These are phyloP conservation scores for Phytophthora idaei DNA, from an alignment of 352 stramenopile species.

Conservation along the genomic window DNA sequence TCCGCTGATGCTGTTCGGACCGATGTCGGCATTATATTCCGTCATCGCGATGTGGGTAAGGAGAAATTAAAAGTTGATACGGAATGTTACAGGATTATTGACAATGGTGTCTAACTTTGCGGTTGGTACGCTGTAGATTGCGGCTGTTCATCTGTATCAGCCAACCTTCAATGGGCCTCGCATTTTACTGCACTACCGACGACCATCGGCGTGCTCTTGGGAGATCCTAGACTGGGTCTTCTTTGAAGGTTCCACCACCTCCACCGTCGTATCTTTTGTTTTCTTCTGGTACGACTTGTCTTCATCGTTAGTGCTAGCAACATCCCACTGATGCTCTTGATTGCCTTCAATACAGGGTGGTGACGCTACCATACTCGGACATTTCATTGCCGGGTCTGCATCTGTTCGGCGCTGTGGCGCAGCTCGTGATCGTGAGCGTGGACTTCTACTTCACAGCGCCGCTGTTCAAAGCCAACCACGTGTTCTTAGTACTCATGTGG, in stretches of 20 bases:
- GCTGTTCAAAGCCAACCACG: conserved; percentile 65
- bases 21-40: conserved; percentile 52
- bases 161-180: conserved; percentile 59
- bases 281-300: conserved; percentile 51
- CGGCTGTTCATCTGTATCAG: conserved; percentile 61
- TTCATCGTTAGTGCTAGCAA: conserved; percentile 1
- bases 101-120: background rate
- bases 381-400: conserved; percentile 38
- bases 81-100: background rate
- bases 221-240: conserved; percentile 75
- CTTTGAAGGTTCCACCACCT: conserved; percentile 60
- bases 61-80: conserved; percentile 1
- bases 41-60: conserved; percentile 63
- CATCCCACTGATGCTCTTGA: background rate
- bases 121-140: conserved; percentile 32
- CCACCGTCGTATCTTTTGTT: conserved; percentile 48
- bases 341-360: conserved; percentile 26
- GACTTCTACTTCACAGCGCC: conserved; percentile 72
- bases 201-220: conserved; percentile 58
- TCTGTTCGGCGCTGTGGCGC: conserved; percentile 42
- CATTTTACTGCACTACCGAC: conserved; percentile 60
- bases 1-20: conserved; percentile 48
- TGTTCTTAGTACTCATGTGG: conserved; percentile 64
- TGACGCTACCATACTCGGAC: conserved; percentile 48
- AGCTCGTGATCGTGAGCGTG: conserved; percentile 51